Evolutionary conservation across 176 grass and related monocot species (phyloP).

Genomic region (Hordeum vulgare): DNA sequence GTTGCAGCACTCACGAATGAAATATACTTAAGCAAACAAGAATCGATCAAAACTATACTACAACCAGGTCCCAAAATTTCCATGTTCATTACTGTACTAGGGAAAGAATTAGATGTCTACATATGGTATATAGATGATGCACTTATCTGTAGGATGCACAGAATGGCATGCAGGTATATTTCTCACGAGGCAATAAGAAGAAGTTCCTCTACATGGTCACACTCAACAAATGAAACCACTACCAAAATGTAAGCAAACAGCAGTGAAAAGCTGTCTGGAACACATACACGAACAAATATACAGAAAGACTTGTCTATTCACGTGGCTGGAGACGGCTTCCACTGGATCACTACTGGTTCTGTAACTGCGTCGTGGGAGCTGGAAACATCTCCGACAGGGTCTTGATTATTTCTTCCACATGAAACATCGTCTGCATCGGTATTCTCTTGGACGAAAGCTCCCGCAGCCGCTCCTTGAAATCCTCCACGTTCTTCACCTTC

Average conservation of each 20-base stretch:
- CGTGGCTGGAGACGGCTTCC: constrained; percentile 3
- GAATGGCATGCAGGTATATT: not conserved
- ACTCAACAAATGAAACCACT: constrained; percentile 8
- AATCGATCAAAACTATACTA: not conserved
- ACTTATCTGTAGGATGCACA: not conserved
- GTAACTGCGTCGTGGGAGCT: not conserved
- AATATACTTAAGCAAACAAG: not conserved
- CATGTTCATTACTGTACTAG: not conserved
- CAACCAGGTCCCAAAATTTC: not conserved
- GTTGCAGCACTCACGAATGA: not conserved
- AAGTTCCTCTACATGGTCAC: not conserved
- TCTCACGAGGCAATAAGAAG: not conserved
- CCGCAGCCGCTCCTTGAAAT: constrained; percentile 19
- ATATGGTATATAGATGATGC: not conserved
- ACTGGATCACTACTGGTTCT: constrained; percentile 11
- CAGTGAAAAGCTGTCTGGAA: not conserved
- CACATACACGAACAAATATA: not conserved
- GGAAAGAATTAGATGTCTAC: not conserved
- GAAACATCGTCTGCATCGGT: constrained; percentile 28
- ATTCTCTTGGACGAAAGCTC: constrained; percentile 22
- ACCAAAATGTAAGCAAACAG: constrained; percentile 11
- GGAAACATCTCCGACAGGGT: constrained; percentile 1
- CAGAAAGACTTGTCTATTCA: constrained; percentile 1
- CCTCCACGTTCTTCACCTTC: constrained; percentile 28
- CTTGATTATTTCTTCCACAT: constrained; percentile 6